A percentile compares a stretch with the other conserved stretches of the same genome.
phyloP scores from a whole-genome alignment of 371 early-diverging fungal genomes.

The Lichtheimia ramosa region DNA sequence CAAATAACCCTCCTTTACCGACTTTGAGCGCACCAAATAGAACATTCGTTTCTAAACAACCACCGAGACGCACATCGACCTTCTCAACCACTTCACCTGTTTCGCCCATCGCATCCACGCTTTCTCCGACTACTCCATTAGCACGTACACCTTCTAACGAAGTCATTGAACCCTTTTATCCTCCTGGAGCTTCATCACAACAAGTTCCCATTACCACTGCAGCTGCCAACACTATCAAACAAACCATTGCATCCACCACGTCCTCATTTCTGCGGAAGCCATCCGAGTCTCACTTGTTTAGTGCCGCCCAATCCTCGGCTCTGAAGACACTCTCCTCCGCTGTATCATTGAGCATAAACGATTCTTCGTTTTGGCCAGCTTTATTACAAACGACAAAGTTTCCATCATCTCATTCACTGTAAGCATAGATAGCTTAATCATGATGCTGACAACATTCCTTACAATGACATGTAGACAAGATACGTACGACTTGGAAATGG shows the following conservation, averaged over 20 bases:
- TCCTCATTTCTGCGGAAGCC: constrained; percentile 16
- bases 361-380: constrained; percentile 43
- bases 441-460: not conserved
- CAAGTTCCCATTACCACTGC: constrained; percentile 3
- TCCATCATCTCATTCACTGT: constrained; percentile 48
- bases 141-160: constrained; percentile 30
- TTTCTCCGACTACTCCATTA: constrained; percentile 11
- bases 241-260: constrained; percentile 19
- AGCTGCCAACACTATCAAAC: constrained; percentile 10
- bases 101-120: constrained; percentile 15
- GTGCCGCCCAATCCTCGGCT: constrained; percentile 33
- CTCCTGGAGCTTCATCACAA: constrained; percentile 6
- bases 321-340: constrained; percentile 52
- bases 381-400: constrained; percentile 50
- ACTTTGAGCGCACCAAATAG: constrained; percentile 37
- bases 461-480: constrained; percentile 53
- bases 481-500: constrained; percentile 75
- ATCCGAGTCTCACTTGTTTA: constrained; percentile 38
- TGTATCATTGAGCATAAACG: constrained; percentile 13
- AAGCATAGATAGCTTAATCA: constrained; percentile 7
- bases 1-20: constrained; percentile 18
- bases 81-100: constrained; percentile 11
- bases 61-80: constrained; percentile 22
- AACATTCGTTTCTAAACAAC: constrained; percentile 29
- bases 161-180: constrained; percentile 29